Evolutionary conservation across 2,329 filamentous ascomycete genomes (phyloP), one percentile per base, ranked within the genome.

Genomic region (Metarhizium guizhouense): DNA sequence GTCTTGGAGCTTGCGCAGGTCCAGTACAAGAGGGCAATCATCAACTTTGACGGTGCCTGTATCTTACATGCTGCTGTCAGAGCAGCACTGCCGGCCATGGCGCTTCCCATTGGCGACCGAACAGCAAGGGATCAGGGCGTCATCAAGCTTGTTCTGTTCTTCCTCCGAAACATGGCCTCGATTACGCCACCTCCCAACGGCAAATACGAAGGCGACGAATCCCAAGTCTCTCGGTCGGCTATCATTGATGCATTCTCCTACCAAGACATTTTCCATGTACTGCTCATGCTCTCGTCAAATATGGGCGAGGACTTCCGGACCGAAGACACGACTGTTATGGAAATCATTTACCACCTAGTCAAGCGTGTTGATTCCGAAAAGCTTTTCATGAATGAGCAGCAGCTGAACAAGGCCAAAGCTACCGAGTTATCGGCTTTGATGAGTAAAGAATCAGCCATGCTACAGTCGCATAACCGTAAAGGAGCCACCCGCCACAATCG

Each of bases 221-320:
- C 88, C 11, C 90, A 96, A 64, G 85, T 95, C 36, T 95, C 91
- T 6, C 83, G 92, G 57, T 95, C 91, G 3, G 84, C 89, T 8
- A 88, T 90, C 0, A 92, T 97, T 58, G 88, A 95, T 63, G 87
- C 89, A 1, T 96, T 96, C 64, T 84, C 93, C 42, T 85, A 87
- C 60, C 94, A 99, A 70, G 92, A 96, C 68, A 88, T 96, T 25
- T 88, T 97, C 63, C 83, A 90, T 54, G 79, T 95, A 2, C 73
- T 99, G 25, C 75, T 97, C 53, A 95, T 91, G 0, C 76, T 99
- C 51, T 88, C 90, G 13, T 96, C 92, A 2, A 95, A 93, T 59
- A 93, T 96, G 76, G 90, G 89, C 38, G 91, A 96, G 45, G 93
- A 97, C 63, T 99, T 96, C 69, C 85, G 87, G 58, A 84, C 85